Evolutionary conservation across 495 filamentous ascomycete genomes (phyloP).

Genomic region (Podospora pseudoanserina): DNA sequence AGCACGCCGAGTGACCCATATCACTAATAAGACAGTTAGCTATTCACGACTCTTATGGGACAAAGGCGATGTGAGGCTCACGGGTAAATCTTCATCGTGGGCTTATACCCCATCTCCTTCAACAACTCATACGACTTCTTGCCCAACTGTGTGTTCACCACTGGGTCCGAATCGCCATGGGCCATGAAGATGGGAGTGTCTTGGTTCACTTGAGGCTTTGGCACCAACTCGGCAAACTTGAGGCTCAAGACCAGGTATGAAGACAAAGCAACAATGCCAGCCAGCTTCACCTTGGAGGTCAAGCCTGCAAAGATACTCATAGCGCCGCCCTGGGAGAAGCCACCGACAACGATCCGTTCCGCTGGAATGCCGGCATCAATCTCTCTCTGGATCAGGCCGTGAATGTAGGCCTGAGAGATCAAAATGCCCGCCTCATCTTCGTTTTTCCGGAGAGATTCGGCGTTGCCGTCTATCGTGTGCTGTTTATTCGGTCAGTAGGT

Average conservation of each 20-base stretch:
- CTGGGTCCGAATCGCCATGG: constrained; percentile 69
- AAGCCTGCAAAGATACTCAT: constrained; percentile 61
- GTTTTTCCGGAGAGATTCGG: constrained; percentile 44
- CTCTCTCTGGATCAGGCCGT: constrained; percentile 76
- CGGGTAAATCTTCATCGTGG: constrained; percentile 73
- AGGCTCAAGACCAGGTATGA: constrained; percentile 73
- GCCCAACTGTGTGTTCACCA: constrained; percentile 69
- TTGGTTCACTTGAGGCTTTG: constrained; percentile 65
- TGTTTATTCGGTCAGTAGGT: constrained; percentile 3
- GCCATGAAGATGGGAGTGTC: constrained; percentile 83
- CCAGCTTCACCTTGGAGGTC: constrained; percentile 70
- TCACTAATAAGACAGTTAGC: constrained; percentile 39
- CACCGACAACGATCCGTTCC: constrained; percentile 77
- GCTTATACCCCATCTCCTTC: constrained; percentile 62
- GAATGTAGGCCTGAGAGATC: constrained; percentile 67
- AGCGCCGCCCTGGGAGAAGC: constrained; percentile 56
- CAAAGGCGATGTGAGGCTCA: constrained; percentile 41
- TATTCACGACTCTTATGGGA: not conserved
- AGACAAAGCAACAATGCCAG: constrained; percentile 81
- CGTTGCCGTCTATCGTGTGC: constrained; percentile 33
- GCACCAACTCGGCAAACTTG: constrained; percentile 63
- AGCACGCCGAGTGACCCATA: constrained; percentile 72
- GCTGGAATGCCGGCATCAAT: constrained; percentile 78
- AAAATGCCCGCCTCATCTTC: constrained; percentile 83
- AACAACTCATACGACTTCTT: constrained; percentile 58